phyloP scores from a whole-genome alignment of 75 land plant species.

The Gnetum montanum region DNA sequence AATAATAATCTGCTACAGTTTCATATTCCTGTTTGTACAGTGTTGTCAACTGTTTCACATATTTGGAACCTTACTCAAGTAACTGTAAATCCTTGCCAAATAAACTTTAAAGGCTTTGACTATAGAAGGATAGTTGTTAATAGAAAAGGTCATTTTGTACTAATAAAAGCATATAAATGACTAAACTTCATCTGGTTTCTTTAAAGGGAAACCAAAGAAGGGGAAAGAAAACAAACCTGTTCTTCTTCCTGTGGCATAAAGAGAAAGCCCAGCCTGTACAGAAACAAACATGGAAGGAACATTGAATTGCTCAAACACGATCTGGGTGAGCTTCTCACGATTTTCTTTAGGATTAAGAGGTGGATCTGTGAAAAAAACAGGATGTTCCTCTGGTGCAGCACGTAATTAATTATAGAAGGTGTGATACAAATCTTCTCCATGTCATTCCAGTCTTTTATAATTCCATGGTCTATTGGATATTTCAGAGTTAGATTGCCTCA shows the following conservation, averaged over 20 bases:
- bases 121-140: too few relatives aligned
- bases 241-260: conserved; percentile 76
- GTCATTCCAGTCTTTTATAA: conserved; percentile 71
- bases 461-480: conserved; percentile 18
- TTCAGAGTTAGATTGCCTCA: conserved; percentile 21
- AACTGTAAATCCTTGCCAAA: too few relatives aligned
- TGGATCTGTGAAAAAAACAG: conserved; percentile 62
- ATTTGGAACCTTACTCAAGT: too few relatives aligned
- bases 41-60: too few relatives aligned
- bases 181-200: too few relatives aligned
- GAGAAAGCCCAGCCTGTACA: conserved; percentile 74
- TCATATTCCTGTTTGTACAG: too few relatives aligned
- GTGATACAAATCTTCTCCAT: conserved; percentile 92
- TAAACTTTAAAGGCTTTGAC: too few relatives aligned
- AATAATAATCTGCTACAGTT: too few relatives aligned
- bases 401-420: conserved; percentile 74
- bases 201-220: too few relatives aligned
- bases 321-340: conserved; percentile 35
- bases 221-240: too few relatives aligned
- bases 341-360: conserved; percentile 54
- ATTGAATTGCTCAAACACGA: conserved; percentile 37
- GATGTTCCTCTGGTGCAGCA: conserved; percentile 61
- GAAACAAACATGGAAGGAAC: conserved; percentile 78
- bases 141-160: too few relatives aligned
- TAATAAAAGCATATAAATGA: too few relatives aligned